Evolutionary conservation across 371 early-diverging fungal species (phyloP), one percentile per base, ranked within the genome.

Genomic region (Apophysomyces sp.): DNA sequence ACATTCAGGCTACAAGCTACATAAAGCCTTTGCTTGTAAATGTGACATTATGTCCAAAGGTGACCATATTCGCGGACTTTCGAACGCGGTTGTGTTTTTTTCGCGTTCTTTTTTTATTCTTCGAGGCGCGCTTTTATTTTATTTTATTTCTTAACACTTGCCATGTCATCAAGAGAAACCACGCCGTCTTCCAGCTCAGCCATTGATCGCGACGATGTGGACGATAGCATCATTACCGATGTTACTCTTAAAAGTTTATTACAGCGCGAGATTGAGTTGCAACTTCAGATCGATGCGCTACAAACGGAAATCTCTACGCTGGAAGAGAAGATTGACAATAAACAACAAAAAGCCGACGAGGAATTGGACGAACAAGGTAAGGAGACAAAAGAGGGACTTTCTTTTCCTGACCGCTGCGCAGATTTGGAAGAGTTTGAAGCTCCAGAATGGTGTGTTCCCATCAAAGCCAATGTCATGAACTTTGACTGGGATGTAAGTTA

Each of bases 371-470:
- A 69, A 24, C 60, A 69, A 58, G 72, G 72, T 71, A 64, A 52
- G 30, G 9, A 28, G 1, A 13, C 26, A 15, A 3, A 40, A 16
- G 41, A 13, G 30, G 26, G 54, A 24, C 55, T 18, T 40, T 34
- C 44, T 52, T 36, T 29, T 36, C 61, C 4, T 44, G 24, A 44
- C 73, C 59, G 4, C 53, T 34, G 34, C 8, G 13, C 76, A 67
- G 91, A 91, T 62, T 69, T 89, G 75, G 91, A 91, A 67, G 93
- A 93, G 61, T 94, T 92, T 72, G 87, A 89, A 65, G 93, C 95
- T n/a, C 96, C 96, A 3, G 85, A 92, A 67, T 94, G 94, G 92
- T 94, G 94, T 73, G 86, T 96, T 24, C 95, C 95, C 24, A 94
- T 95, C 65, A 94, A 94, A 69, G 94, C 96, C 41, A 93, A 95